Percentiles rank a stretch among this genome's conserved stretches.
Conservation (phyloP, 2,329 filamentous ascomycete species). For the Penicillium janthinellum region DNA sequence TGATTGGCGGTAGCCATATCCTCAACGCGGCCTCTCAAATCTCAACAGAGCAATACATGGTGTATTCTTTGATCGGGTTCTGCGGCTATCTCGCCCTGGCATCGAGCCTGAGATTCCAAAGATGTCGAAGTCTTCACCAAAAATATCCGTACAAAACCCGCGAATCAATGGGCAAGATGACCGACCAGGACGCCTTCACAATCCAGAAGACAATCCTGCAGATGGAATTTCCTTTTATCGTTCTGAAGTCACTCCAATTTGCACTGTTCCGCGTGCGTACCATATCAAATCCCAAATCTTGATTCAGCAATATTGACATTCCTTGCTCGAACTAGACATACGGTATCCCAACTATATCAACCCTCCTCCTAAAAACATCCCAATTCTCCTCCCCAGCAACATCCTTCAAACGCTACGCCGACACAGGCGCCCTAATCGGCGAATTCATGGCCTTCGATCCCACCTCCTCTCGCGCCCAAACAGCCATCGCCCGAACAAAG, state of each 20-base stretch:
- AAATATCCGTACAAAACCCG: constrained; percentile 48
- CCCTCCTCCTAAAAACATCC: constrained; percentile 51
- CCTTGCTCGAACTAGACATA: constrained; percentile 48
- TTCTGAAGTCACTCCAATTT: constrained; percentile 56
- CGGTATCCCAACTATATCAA: constrained; percentile 58
- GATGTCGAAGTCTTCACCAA: constrained; percentile 39
- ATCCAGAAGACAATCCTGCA: constrained; percentile 52
- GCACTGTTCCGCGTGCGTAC: constrained; percentile 56
- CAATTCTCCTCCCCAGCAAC: constrained; percentile 50
- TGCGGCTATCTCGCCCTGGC: constrained; percentile 27
- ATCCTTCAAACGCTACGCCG: constrained; percentile 56
- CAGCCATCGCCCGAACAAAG: constrained; percentile 64
- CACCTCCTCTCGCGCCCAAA: constrained; percentile 47
- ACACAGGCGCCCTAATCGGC: constrained; percentile 53
- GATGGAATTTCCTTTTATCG: constrained; percentile 58
- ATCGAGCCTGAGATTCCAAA: constrained; percentile 31
- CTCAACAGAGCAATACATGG: constrained; percentile 3
- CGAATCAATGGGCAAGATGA: constrained; percentile 53
- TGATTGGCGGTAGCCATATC: background rate
- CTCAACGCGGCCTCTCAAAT: background rate
- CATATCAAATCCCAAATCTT: too few species aligned
- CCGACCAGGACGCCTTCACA: constrained; percentile 53
- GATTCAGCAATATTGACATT: background rate
- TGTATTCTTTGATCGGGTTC: constrained; percentile 14
- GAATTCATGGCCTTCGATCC: constrained; percentile 52